Evolutionary conservation across 2,329 filamentous ascomycete genomes (phyloP).

Genomic region (Microdochium bolleyi): DNA sequence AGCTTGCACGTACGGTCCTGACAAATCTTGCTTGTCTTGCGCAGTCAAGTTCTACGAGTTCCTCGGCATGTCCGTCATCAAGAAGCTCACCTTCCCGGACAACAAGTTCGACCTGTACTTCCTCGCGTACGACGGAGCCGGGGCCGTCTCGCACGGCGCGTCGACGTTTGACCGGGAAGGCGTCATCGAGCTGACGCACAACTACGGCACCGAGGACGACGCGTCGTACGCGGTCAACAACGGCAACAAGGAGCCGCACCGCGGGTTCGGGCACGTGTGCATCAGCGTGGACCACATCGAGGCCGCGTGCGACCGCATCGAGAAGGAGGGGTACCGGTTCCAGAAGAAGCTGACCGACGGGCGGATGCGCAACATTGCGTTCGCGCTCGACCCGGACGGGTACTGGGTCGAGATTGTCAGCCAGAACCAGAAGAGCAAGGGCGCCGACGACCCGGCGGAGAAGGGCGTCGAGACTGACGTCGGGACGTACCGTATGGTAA

Average conservation of each 20-base stretch:
- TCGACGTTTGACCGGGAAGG: slow-evolving; percentile 76
- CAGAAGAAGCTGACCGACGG: slow-evolving; percentile 93
- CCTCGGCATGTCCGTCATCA: slow-evolving; percentile 77
- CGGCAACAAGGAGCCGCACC: slow-evolving; percentile 83
- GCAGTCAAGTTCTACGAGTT: slow-evolving; percentile 88
- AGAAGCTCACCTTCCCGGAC: slow-evolving; percentile 75
- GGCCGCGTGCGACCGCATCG: slow-evolving; percentile 80
- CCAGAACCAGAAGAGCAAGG: slow-evolving; percentile 43
- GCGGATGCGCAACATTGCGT: slow-evolving; percentile 80
- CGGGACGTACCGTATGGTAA: slow-evolving; percentile 63
- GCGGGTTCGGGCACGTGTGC: slow-evolving; percentile 79
- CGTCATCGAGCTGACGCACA: slow-evolving; percentile 76
- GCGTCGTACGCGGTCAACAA: slow-evolving; percentile 73
- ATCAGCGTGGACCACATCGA: slow-evolving; percentile 80
- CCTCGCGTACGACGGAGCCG: slow-evolving; percentile 75
- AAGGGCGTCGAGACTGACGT: slow-evolving; percentile 64
- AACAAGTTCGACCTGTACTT: slow-evolving; percentile 95
- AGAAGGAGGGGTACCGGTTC: slow-evolving; percentile 85
- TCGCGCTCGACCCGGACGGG: slow-evolving; percentile 79
- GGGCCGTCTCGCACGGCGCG: slow-evolving; percentile 64
- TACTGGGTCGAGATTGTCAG: slow-evolving; percentile 84
- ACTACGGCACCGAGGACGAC: slow-evolving; percentile 86
- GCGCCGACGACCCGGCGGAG: slow-evolving; percentile 60
- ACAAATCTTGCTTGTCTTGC: slow-evolving; percentile 1
- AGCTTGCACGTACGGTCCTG: too few relatives aligned